Evolutionary conservation across 2,329 filamentous ascomycete species (phyloP), one percentile per base, ranked within the genome.

Genomic region (Arthrobotrys entomopaga): DNA sequence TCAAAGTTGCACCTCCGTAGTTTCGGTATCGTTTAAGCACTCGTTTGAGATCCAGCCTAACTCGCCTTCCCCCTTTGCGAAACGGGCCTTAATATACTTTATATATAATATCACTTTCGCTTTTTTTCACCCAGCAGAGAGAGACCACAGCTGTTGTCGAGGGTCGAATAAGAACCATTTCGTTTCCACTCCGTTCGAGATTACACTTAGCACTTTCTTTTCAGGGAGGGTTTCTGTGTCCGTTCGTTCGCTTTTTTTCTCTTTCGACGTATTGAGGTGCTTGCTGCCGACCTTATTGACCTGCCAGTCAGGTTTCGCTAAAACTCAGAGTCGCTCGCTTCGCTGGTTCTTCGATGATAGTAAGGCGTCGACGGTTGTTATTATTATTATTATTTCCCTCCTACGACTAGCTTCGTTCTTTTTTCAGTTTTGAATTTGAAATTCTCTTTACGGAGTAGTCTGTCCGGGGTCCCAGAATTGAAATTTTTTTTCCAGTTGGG

Each of bases 1-100:
- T 72, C 60, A 48, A 59, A 20, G 42, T 72, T n/a, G 67, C 60
- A 60, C 54, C 67, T 72, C 67, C 50, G 34, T 65, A 34, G 67
- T 72, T 72, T 72, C 67, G 67, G 67, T 60, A 65, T 49, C 67
- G 67, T 65, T 65, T 65, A 72, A 72, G 67, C 67, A 72, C 54
- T 72, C 67, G 67, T 72, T 72, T 72, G 60, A 65, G 59, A 71
- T 65, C 59, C 50, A 58, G 46, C 52, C 56, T 53, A 20, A 3
- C 53, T 49, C 42, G 48, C 65, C 54, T 72, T 65, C 54, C 57
- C 57, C 67, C 67, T 72, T 64, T 65, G 60, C 54, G 40, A 54
- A 65, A 54, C 67, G 67, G 67, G 38, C n/a, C 13, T 15, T 34
- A 34, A 69, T 69, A 61, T 38, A n/a, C n/a, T n/a, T n/a, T n/a